Conservation (phyloP, 164 flowering plant species). For the Vitis riparia region DNA sequence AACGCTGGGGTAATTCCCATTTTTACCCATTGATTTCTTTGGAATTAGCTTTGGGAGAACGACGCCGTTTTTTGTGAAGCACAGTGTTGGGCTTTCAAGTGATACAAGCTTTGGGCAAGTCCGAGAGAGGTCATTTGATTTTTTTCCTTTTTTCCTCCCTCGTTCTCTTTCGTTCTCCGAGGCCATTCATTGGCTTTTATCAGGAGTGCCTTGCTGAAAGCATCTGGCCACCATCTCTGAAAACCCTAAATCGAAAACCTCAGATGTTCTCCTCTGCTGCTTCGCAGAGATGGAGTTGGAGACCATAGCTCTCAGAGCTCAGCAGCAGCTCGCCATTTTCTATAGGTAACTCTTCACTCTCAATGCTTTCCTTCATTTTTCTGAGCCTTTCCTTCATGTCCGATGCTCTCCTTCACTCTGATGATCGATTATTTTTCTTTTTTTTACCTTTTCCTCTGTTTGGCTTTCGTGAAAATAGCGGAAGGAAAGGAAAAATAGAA, state of each 20-base stretch:
- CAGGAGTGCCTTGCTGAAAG: constrained; percentile 22
- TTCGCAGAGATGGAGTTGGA: constrained; percentile 13
- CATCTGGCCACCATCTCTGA: neutral
- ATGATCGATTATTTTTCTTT: neutral
- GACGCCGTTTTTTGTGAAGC: neutral
- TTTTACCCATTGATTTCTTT: neutral
- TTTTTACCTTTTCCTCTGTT: neutral
- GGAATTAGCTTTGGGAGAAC: neutral
- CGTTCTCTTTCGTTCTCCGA: constrained; percentile 14
- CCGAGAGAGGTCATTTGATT: neutral
- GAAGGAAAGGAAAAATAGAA: neutral
- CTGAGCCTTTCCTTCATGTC: neutral
- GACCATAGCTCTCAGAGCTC: constrained; percentile 18
- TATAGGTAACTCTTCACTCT: constrained; percentile 19
- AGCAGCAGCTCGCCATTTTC: constrained; percentile 15
- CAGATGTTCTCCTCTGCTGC: constrained; percentile 9
- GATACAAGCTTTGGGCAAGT: too few species aligned
- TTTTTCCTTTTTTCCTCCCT: constrained; percentile 1
- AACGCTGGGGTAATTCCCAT: neutral
- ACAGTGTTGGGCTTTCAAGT: too few species aligned
- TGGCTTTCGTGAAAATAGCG: neutral
- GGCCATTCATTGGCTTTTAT: constrained; percentile 26
- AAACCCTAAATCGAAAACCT: neutral
- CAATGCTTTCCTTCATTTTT: neutral
- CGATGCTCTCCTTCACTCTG: neutral